These are phyloP conservation scores for Solanum hybrid DNA, from an alignment of 305 asterid genomes.

Conservation along the genomic window DNA sequence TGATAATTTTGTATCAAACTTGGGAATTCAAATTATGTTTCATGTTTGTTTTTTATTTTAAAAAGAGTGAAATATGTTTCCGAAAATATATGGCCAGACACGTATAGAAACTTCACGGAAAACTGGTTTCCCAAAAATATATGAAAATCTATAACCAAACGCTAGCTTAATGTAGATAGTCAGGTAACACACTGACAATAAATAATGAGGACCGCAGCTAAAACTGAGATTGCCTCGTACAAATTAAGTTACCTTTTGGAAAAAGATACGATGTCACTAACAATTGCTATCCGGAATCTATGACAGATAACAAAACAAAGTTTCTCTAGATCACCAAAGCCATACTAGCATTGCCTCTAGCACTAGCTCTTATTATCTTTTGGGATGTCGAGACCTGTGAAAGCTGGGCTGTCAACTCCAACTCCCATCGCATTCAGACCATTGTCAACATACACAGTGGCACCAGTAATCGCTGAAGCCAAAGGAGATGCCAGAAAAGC, in stretches of 20 bases:
- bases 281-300: neutral
- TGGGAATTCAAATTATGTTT: neutral
- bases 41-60: neutral
- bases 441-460: constrained; percentile 69
- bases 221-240: neutral
- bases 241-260: neutral
- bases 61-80: neutral
- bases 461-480: constrained; percentile 87
- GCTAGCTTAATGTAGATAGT: neutral
- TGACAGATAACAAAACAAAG: neutral
- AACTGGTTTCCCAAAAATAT: neutral
- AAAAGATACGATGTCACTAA: neutral
- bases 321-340: neutral
- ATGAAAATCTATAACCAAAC: neutral
- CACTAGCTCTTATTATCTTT: constrained; percentile 36
- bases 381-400: constrained; percentile 57
- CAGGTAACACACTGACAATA: neutral
- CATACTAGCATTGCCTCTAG: neutral
- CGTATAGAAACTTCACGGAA: neutral
- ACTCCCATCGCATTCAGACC: constrained; percentile 90
- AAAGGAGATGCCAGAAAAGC: constrained; percentile 81
- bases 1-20: neutral
- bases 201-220: neutral
- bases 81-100: neutral
- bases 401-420: constrained; percentile 78